Evolutionary conservation across 257 asterid genomes (phyloP), one percentile per base, ranked within the genome.

Genomic region (Solanum piurae): DNA sequence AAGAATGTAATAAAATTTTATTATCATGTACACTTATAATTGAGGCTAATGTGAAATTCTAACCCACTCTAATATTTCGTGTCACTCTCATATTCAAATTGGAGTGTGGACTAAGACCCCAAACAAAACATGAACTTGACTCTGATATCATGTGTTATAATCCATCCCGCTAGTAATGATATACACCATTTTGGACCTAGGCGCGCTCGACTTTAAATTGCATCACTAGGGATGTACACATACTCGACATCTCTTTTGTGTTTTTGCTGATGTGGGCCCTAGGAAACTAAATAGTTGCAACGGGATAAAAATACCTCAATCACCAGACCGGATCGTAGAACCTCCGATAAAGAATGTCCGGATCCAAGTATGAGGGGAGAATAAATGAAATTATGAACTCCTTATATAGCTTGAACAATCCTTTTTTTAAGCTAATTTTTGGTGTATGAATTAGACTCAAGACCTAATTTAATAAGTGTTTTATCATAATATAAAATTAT

Each of bases 111-210:
- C 2, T 9, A 5, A 4, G 7, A 62, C 14, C 13, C 29, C 71
- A 62, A 9, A 62, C 0, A 62, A 9, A n/a, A 2, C 0, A n/a
- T n/a, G 0, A n/a, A 62, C 2, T 1, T 10, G 4, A 10, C 31
- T 62, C 14, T 4, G 14, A 62, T 62, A 25, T 62, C 31, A 62
- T 62, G 7, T 9, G 14, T 62, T 23, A n/a, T 0, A 11, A 10
- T 4, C 0, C 7, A 62, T n/a, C 0, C 14, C 2, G 71, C 12
- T 62, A 62, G 14, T 62, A 3, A 62, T n/a, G 7, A 62, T n/a
- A 62, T 62, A 8, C 16, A 23, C 1, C 16, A 1, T 11, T n/a
- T 5, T n/a, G 3, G 6, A 9, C 16, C 1, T 62, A 10, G 8
- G 12, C 1, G 0, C 5, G 31, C 33, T 4, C 3, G 12, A 62